Base-by-base conservation (phyloP, 345 rosid species). In the Abelmoschus esculentus region DNA sequence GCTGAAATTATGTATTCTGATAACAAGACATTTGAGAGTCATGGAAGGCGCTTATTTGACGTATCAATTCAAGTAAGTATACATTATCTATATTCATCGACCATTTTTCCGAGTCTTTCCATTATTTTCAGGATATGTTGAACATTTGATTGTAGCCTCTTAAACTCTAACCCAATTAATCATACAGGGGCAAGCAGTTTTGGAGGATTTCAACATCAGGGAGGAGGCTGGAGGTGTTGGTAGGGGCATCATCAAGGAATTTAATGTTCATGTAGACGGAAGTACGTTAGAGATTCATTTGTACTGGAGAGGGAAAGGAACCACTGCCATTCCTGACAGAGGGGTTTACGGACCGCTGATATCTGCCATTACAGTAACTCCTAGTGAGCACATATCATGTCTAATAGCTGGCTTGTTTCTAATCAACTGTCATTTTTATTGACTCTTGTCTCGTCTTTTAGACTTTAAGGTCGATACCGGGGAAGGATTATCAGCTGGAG, bases 291-390 rank as follows among this genome's bases (percentile, higher is more conserved):
- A 89, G 84, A 82, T 93, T 71, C 90, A 78, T 73, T 81, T 89
- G 49, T 79, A 78, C 42, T 93, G 98, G 98, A 18, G 78, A 17
- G 96, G 98, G 10, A 88, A 85, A 84, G 97, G 98, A 58, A 89
- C 97, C n/a, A 83, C 63, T 17, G 74, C 85, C 4, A 31, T 93
- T 71, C 53, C 53, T 49, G 53, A 49, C 53, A 49, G 53, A 14
- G 53, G 53, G 56, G 86, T 79, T 58, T 85, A 91, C 69, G 98
- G 97, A 28, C 98, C 98, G 69, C 96, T 93, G 66, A 86, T 93
- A 74, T 88, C 92, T 9, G 98, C 88, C 54, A 87, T 86, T 67
- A 74, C 87, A 9, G 79, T 93, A 50, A 87, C 90, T 57, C 90
- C 93, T 9, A 87, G 97, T 91, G 78, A 76, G 96, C 73, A 57